These are phyloP conservation scores for Torulaspora delbrueckii DNA, from an alignment of 805 yeast species.

Conservation along the genomic window DNA sequence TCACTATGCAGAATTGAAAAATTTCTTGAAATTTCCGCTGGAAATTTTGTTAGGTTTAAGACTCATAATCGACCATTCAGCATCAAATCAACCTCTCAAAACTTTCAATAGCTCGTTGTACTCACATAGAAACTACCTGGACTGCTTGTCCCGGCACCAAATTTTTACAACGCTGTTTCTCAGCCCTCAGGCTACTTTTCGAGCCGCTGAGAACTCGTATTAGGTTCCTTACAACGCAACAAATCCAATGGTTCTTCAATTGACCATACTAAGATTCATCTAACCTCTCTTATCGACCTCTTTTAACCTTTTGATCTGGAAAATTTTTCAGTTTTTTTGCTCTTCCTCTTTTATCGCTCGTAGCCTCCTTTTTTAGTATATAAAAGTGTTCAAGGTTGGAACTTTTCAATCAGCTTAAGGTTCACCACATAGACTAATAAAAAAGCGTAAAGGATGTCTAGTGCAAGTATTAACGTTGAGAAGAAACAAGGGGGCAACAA, in stretches of 20 bases:
- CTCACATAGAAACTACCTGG: not conserved
- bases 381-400: constrained; percentile 2
- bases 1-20: constrained; percentile 9
- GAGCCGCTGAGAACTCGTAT: not conserved
- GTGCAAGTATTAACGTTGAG: constrained; percentile 3
- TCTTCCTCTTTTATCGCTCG: constrained; percentile 5
- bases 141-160: not conserved
- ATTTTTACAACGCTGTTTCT: not conserved
- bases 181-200: not conserved
- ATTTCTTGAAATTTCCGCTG: constrained; percentile 14
- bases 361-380: constrained; percentile 6
- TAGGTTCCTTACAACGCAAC: not conserved
- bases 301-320: not conserved
- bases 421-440: not conserved
- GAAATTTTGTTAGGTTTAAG: constrained; percentile 1
- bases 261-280: not conserved
- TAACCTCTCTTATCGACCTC: not conserved
- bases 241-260: not conserved
- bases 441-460: not conserved
- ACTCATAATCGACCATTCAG: not conserved
- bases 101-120: not conserved
- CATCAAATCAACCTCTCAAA: not conserved
- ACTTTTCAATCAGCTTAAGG: not conserved
- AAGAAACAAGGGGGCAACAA: constrained; percentile 12
- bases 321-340: constrained; percentile 1